These are phyloP conservation scores for Micractinium sp. DNA, from an alignment of 139 green algal genomes.

Conservation along the genomic window DNA sequence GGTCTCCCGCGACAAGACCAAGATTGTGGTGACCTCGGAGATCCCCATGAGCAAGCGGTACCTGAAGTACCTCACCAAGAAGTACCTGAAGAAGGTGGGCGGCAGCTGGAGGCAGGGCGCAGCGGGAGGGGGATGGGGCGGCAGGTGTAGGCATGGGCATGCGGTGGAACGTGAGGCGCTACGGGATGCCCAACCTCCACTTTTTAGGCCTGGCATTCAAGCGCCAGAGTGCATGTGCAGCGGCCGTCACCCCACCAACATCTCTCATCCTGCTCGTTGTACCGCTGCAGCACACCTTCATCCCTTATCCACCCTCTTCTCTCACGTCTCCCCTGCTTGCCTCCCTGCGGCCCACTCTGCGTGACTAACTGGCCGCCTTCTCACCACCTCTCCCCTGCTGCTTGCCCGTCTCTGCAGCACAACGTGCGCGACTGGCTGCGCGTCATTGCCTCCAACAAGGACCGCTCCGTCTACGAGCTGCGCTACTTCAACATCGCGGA, in stretches of 20 bases:
- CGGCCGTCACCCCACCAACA: background rate
- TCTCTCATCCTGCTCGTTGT: no score
- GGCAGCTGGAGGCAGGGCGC: background rate
- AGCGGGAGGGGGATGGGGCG: background rate
- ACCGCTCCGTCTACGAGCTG: slow-evolving; percentile 95
- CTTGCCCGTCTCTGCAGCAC: no score
- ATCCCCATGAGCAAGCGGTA: slow-evolving; percentile 88
- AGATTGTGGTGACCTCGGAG: slow-evolving; percentile 88
- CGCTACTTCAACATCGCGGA: slow-evolving; percentile 99
- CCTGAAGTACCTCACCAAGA: slow-evolving; percentile 99
- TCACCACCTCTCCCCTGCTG: no score
- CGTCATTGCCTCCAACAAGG: slow-evolving; percentile 99
- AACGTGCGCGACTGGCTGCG: slow-evolving; percentile 98
- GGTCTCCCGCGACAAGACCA: slow-evolving; percentile 90
- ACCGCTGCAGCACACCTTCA: no score
- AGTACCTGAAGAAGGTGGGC: slow-evolving; percentile 96
- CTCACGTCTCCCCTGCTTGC: background rate
- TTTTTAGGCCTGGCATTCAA: background rate
- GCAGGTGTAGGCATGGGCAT: no score
- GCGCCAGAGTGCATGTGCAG: background rate
- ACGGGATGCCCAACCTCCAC: no score
- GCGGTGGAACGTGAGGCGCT: no score
- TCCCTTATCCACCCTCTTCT: background rate
- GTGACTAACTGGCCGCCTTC: no score
- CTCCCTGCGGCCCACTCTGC: no score